These are phyloP conservation scores for Berkeleyomyces basicola DNA, from an alignment of 2,329 filamentous ascomycete species.

Conservation along the genomic window DNA sequence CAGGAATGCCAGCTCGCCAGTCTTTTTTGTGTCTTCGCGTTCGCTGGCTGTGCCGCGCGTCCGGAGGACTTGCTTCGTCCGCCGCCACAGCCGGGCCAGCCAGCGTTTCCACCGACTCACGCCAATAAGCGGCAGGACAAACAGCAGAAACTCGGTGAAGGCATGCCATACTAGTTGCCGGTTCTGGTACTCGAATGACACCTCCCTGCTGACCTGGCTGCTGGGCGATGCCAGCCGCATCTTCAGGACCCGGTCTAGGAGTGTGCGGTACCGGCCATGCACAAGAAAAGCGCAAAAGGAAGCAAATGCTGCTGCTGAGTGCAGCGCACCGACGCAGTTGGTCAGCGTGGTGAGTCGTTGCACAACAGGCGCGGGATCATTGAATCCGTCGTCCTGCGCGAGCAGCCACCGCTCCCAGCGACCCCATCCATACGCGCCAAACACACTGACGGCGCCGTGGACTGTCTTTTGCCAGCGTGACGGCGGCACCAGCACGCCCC, in stretches of 20 bases:
- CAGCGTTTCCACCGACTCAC: conserved; percentile 86
- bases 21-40: conserved; percentile 34
- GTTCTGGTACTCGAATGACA: conserved; percentile 95
- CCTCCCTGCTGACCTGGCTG: conserved; percentile 72
- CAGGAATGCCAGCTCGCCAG: conserved; percentile 67
- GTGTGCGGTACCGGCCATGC: conserved; percentile 78
- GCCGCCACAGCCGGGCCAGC: conserved; percentile 74
- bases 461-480: conserved; percentile 67
- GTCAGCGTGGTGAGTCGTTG: conserved; percentile 52
- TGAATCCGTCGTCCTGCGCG: conserved; percentile 58
- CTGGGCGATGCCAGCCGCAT: conserved; percentile 75
- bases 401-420: conserved; percentile 83
- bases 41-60: conserved; percentile 7
- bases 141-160: conserved; percentile 98
- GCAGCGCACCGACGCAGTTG: conserved; percentile 49
- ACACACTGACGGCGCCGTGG: conserved; percentile 74
- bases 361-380: conserved; percentile 36
- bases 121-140: conserved; percentile 88
- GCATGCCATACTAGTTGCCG: conserved; percentile 97
- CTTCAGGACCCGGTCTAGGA: conserved; percentile 69
- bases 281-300: conserved; percentile 86
- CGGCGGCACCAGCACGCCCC: conserved; percentile 48
- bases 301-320: conserved; percentile 64
- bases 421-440: conserved; percentile 76
- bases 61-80: conserved; percentile 48